These are phyloP conservation scores for Tylopilus sp. DNA, from an alignment of 1,284 basidiomycete species.

Conservation along the genomic window DNA sequence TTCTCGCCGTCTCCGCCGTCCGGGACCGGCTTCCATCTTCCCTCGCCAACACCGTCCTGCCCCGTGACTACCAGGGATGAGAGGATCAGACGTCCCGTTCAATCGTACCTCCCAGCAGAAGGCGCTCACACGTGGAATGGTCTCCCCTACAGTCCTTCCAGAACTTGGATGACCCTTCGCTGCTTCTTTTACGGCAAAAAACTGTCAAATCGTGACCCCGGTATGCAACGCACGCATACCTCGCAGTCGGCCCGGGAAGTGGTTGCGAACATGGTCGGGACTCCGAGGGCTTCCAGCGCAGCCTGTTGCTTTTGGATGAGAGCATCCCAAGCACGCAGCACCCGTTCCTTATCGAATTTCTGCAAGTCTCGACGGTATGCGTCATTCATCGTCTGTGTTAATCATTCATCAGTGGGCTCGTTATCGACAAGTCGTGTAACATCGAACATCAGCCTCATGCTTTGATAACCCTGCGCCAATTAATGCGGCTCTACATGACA, in stretches of 20 bases:
- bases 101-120: background rate
- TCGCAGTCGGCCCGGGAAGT: slow-evolving; percentile 47
- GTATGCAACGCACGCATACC: slow-evolving; percentile 39
- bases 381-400: slow-evolving; percentile 53
- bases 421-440: slow-evolving; percentile 8
- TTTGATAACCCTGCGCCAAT: slow-evolving; percentile 61
- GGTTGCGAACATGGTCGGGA: slow-evolving; percentile 69
- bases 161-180: slow-evolving; percentile 36
- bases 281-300: slow-evolving; percentile 51
- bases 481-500: slow-evolving; percentile 44
- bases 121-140: slow-evolving; percentile 3
- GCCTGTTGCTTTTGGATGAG: slow-evolving; percentile 67
- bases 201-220: background rate
- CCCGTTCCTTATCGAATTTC: slow-evolving; percentile 63
- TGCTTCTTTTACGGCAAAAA: slow-evolving; percentile 39
- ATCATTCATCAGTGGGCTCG: slow-evolving; percentile 10
- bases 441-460: slow-evolving; percentile 63
- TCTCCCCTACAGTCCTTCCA: slow-evolving; percentile 32
- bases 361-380: slow-evolving; percentile 59
- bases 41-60: background rate
- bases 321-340: slow-evolving; percentile 67
- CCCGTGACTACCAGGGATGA: background rate
- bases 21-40: slow-evolving; percentile 5
- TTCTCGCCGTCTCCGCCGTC: slow-evolving; percentile 7
- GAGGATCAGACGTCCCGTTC: background rate